Percentiles rank a stretch among this genome's conserved stretches.
Conservation (phyloP, 305 asterid genomes). For the Salvia sclarea region DNA sequence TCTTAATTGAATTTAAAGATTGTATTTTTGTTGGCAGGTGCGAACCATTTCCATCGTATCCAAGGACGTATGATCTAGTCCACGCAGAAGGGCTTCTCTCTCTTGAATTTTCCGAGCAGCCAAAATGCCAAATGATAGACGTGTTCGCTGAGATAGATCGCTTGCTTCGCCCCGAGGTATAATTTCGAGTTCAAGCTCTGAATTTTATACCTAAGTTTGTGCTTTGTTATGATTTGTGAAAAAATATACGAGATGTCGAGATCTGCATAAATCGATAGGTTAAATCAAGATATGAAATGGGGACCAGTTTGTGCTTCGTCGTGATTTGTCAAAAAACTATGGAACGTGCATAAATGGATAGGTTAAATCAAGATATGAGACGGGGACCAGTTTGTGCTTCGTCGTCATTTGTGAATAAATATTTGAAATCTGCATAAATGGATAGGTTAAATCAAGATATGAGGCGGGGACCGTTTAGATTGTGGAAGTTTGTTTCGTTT, state of each 20-base stretch:
- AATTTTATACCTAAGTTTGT: neutral
- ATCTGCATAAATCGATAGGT: neutral
- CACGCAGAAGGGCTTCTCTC: slow-evolving; percentile 91
- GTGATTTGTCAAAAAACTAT: too few relatives aligned
- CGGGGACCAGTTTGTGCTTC: slow-evolving; percentile 6
- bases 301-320: too few relatives aligned
- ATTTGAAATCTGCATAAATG: neutral
- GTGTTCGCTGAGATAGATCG: slow-evolving; percentile 88
- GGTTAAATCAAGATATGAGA: too few relatives aligned
- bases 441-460: neutral
- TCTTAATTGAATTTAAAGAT: slow-evolving; percentile 4
- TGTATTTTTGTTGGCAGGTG: slow-evolving; percentile 60
- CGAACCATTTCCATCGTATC: slow-evolving; percentile 93
- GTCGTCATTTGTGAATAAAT: slow-evolving; percentile 4
- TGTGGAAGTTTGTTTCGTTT: neutral
- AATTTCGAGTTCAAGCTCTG: slow-evolving; percentile 14
- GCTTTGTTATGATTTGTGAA: slow-evolving; percentile 8
- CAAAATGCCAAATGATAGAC: slow-evolving; percentile 76
- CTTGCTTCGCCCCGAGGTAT: slow-evolving; percentile 97
- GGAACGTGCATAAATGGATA: too few relatives aligned
- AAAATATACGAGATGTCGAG: too few relatives aligned
- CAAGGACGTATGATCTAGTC: slow-evolving; percentile 95
- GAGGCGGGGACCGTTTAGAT: neutral
- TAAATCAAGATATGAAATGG: neutral
- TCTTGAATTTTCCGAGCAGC: slow-evolving; percentile 73